phyloP scores from a whole-genome alignment of 2,329 filamentous ascomycete species.

The Xylaria sp. region DNA sequence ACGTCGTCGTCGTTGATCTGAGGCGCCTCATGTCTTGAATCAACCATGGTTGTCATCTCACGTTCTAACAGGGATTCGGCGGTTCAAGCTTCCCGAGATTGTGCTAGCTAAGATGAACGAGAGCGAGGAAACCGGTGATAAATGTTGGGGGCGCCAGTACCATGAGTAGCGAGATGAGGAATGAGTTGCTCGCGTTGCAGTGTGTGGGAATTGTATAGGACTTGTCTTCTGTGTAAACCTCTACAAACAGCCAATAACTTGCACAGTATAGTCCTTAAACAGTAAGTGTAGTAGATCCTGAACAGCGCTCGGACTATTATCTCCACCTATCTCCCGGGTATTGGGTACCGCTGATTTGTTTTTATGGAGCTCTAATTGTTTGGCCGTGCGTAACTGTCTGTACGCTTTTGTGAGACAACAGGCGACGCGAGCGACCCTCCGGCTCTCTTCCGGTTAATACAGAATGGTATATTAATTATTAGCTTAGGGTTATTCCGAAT shows the following conservation, averaged over 20 bases:
- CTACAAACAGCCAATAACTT: neutral
- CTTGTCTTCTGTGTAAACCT: neutral
- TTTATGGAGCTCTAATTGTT: neutral
- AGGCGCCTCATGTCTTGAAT: conserved; percentile 47
- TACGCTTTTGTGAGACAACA: conserved; percentile 1
- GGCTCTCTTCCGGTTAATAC: neutral
- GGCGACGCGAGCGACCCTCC: neutral
- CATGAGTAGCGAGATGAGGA: neutral
- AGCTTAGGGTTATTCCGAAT: conserved; percentile 7
- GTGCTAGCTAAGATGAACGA: neutral
- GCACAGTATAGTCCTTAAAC: neutral
- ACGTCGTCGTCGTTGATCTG: conserved; percentile 49
- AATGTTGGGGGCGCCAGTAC: neutral
- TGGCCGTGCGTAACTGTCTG: conserved; percentile 14
- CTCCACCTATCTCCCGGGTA: neutral
- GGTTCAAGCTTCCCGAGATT: neutral
- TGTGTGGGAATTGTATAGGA: neutral
- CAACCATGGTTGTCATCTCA: conserved; percentile 28
- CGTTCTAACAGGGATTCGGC: neutral
- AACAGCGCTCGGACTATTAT: conserved; percentile 2
- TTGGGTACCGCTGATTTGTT: conserved; percentile 1
- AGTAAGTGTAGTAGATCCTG: neutral
- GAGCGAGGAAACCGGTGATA: neutral
- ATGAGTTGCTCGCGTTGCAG: neutral
- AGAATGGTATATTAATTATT: neutral